Base-by-base conservation (phyloP, 2,329 filamentous ascomycete genomes). In the Epichloe aotearoae region DNA sequence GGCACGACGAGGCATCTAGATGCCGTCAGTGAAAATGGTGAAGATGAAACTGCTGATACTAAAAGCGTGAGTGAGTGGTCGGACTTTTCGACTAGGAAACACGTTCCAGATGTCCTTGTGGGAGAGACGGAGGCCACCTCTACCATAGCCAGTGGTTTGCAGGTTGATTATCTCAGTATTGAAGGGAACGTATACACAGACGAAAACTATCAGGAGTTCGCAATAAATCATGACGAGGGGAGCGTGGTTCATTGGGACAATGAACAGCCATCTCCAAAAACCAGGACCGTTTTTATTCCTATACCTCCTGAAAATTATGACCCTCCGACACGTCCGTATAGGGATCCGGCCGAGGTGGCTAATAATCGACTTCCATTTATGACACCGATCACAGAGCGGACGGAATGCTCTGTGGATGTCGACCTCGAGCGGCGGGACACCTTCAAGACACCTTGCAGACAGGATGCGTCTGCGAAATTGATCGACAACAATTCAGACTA, bases 361-460 rank as follows among this genome's bases (percentile, higher is more conserved):
- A 94, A 96, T 61, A 95, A 90, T 67, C 84, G 90, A 50, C 74
- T 97, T 10, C 93, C 91, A 3, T 98, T 97, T 65, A 97, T 98
- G 93, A 98, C 93, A 0, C 93, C 93, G 1, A 98, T 98, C 57
- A 91, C 93, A 1, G 93, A 98, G 66, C 83, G 88, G 59, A 98
- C 93, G 0, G 93, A 98, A 67, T 86, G 83, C 11, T 96, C 90
- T 1, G 70, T 97, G 5, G 84, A 84, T 37, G 69, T 84, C 41
- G 77, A 79, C 4, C 81, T 78, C 30, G 75, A 79, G 49, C 68
- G 73, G 72, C 58, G 77, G 78, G 64, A 76, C 76, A 76, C 75
- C 49, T 76, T 80, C 46, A 95, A 93, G 68, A 94, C 88, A 4
- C 89, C 89, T 15, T 88, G 81, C 58, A 84, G 83, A 59, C 76